Base-by-base conservation (phyloP, 2,329 filamentous ascomycete genomes). In the Fusarium staphyleae region DNA sequence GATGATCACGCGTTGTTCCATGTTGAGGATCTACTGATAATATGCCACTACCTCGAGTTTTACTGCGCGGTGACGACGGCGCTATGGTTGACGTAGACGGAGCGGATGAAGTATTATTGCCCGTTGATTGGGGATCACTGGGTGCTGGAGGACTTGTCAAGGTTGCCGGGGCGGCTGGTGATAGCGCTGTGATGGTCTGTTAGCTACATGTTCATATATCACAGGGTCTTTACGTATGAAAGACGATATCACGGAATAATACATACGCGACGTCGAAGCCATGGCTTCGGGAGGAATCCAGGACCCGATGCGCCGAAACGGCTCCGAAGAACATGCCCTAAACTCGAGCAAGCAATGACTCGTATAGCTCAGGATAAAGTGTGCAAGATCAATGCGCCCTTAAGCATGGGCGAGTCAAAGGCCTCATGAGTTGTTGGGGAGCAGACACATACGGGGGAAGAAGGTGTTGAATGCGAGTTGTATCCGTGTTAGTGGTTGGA, bases 221-320 rank as follows among this genome's bases (percentile, higher is more conserved):
- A 15, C 12, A 24, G 15, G 14, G 14, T 26, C 19, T n/a, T n/a
- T 4, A 32, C 33, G 32, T 18, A 13, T 15, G 3, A 18, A 15
- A 16, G 35, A 26, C 16, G 3, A 33, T 42, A 15, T 11, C 16
- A 33, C 43, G 35, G 36, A 26, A 50, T 41, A 55, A 45, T 32
- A 67, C 69, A 41, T 66, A 71, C 69, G 55, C 51, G 63, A 49
- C 52, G 61, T 57, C 37, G 62, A 57, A 49, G 67, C 58, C 67
- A 71, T 71, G 58, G 62, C 65, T 57, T 57, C 35, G 48, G 47
- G 54, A 52, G 54, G 48, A 48, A 41, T 64, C 51, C 52, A 50
- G 57, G 35, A 43, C 60, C 57, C 47, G 45, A 54, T 50, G 50
- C 56, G 52, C 57, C 55, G 41, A 42, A 40, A 29, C 49, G 45